Percentiles rank a stretch among this genome's conserved stretches.
Evolutionary conservation across 495 filamentous ascomycete species (phyloP).

Genomic region (Neurospora sublineolata): DNA sequence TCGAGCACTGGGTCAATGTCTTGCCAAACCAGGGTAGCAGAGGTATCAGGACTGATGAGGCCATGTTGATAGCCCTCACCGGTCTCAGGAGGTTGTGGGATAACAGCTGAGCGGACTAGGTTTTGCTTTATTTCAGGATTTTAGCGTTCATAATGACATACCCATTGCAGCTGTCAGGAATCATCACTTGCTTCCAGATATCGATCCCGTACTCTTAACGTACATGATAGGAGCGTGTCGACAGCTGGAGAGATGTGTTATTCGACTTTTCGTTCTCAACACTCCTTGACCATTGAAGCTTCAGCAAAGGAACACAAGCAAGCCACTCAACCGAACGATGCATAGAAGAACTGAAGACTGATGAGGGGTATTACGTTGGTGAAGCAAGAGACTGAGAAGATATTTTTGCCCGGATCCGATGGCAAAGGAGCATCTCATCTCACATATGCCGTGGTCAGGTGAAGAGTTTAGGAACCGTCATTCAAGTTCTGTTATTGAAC

Average conservation of each 20-base stretch:
- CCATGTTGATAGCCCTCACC: constrained; percentile 57
- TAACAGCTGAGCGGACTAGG: constrained; percentile 11
- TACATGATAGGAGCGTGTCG: not conserved
- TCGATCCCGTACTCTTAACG: not conserved
- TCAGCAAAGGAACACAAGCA: not conserved
- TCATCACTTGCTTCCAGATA: not conserved
- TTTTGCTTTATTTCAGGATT: not conserved
- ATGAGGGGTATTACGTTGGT: not conserved
- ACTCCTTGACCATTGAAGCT: not conserved
- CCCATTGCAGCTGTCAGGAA: not conserved
- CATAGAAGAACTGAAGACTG: not conserved
- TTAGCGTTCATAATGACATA: not conserved
- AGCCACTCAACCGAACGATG: not conserved
- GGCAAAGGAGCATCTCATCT: not conserved
- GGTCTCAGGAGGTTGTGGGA: constrained; percentile 45
- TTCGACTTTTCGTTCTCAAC: not conserved
- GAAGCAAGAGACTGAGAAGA: not conserved
- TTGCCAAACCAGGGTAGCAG: constrained; percentile 63
- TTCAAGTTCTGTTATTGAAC: not conserved
- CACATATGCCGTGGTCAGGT: not conserved
- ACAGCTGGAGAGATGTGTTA: not conserved
- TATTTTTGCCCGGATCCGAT: not conserved
- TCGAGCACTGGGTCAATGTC: constrained; percentile 69
- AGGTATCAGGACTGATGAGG: constrained; percentile 70
- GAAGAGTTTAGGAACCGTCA: not conserved